Conservation (phyloP, 495 filamentous ascomycete species). For the Hypoxylon lienhwacheense region DNA sequence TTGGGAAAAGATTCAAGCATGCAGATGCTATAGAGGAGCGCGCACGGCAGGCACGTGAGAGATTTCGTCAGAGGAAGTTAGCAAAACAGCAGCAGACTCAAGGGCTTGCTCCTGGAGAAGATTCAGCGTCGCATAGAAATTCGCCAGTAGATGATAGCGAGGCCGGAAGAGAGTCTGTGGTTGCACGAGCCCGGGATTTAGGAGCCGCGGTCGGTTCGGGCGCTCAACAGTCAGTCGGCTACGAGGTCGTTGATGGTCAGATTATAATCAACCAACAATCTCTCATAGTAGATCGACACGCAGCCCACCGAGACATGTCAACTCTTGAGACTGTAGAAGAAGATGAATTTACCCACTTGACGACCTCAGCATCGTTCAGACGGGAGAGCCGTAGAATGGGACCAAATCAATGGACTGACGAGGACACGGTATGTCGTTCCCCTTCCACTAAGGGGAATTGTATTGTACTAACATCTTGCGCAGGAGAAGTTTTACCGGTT, state of each 20-base stretch:
- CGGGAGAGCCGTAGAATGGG: slow-evolving; percentile 60
- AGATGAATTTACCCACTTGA: slow-evolving; percentile 75
- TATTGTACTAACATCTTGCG: not conserved
- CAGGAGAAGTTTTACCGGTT: slow-evolving; percentile 79
- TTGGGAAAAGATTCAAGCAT: slow-evolving; percentile 79
- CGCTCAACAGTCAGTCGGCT: slow-evolving; percentile 50
- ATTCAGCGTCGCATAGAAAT: slow-evolving; percentile 5
- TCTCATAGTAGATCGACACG: slow-evolving; percentile 77
- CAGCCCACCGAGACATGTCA: slow-evolving; percentile 40
- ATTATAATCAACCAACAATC: slow-evolving; percentile 80
- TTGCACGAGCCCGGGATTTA: slow-evolving; percentile 32
- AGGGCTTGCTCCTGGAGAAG: slow-evolving; percentile 22
- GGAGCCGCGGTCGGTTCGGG: slow-evolving; percentile 26
- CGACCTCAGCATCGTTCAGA: slow-evolving; percentile 73
- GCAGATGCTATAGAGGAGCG: slow-evolving; percentile 57
- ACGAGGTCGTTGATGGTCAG: slow-evolving; percentile 79
- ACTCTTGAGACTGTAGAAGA: slow-evolving; percentile 70
- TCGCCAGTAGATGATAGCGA: slow-evolving; percentile 24
- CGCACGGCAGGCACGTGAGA: slow-evolving; percentile 46
- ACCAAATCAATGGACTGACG: slow-evolving; percentile 73
- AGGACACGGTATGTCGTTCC: slow-evolving; percentile 54
- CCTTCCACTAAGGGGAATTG: too few relatives aligned
- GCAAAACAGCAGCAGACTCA: slow-evolving; percentile 39
- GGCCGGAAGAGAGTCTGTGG: slow-evolving; percentile 20
- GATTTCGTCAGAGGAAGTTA: slow-evolving; percentile 38